Evolutionary conservation across 208 protist species (phyloP).

Genomic region (Acanthamoeba healyi): DNA sequence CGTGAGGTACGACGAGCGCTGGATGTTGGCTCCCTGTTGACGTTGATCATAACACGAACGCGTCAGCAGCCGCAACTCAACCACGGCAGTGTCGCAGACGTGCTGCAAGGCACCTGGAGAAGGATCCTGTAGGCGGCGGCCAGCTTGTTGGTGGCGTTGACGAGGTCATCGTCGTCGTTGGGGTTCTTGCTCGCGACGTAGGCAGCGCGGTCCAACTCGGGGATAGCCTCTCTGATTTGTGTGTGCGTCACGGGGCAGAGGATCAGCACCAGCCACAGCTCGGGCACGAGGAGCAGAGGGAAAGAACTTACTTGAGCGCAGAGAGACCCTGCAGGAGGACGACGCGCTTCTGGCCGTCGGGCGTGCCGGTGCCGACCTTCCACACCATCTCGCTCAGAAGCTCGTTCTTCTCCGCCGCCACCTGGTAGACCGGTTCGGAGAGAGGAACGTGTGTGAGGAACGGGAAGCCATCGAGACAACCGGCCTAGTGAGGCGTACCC

Average conservation of each 20-base stretch:
- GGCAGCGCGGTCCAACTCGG: constrained; percentile 8
- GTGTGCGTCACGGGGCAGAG: too few relatives aligned
- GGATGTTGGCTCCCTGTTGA: constrained; percentile 36
- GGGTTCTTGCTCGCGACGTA: constrained; percentile 5
- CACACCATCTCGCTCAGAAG: constrained; percentile 42
- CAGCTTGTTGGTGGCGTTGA: constrained; percentile 31
- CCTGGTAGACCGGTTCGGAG: not conserved
- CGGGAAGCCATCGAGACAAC: too few relatives aligned
- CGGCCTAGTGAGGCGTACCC: not conserved
- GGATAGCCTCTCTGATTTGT: not conserved
- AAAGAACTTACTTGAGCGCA: not conserved
- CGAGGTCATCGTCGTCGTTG: constrained; percentile 14
- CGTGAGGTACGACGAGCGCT: constrained; percentile 41
- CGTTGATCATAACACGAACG: not conserved
- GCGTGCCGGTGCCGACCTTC: constrained; percentile 41
- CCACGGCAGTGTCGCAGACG: not conserved
- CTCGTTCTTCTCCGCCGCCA: constrained; percentile 43
- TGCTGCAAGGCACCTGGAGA: not conserved
- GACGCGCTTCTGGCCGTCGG: constrained; percentile 29
- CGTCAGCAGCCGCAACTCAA: too few relatives aligned
- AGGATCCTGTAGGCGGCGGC: constrained; percentile 22
- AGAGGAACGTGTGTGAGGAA: not conserved
- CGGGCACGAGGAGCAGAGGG: not conserved
- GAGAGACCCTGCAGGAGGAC: constrained; percentile 44
- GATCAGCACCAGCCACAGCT: too few relatives aligned